phyloP scores from a whole-genome alignment of 805 yeast genomes.

The Pichia scutulata region DNA sequence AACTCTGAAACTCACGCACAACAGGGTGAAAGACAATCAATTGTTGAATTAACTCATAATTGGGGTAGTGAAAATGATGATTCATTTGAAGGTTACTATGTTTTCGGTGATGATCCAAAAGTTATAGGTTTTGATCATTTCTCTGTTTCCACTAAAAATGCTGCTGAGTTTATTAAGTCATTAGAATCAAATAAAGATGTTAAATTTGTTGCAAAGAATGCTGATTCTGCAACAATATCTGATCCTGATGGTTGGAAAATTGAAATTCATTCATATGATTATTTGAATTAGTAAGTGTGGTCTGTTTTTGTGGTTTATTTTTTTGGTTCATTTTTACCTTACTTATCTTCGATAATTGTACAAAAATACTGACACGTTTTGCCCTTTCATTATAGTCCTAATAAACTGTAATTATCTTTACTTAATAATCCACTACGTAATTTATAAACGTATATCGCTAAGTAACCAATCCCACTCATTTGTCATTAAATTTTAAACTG shows the following conservation, averaged over 20 bases:
- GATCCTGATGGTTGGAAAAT: constrained; percentile 92
- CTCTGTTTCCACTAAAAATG: constrained; percentile 61
- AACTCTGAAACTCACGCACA: constrained; percentile 28
- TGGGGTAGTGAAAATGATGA: constrained; percentile 88
- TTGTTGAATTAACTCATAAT: constrained; percentile 88
- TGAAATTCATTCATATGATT: constrained; percentile 43
- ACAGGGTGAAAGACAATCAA: constrained; percentile 49
- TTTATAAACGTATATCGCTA: background rate
- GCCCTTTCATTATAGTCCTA: background rate
- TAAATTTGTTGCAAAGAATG: constrained; percentile 51
- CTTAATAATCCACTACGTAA: background rate
- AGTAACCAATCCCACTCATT: too few species aligned
- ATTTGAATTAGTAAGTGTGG: constrained; percentile 17
- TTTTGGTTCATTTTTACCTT: background rate
- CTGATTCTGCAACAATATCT: constrained; percentile 59
- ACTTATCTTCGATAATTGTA: background rate
- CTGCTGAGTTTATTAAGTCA: constrained; percentile 47
- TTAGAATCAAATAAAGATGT: constrained; percentile 34
- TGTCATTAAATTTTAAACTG: constrained; percentile 53
- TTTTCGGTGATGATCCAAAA: constrained; percentile 52
- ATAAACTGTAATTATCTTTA: background rate
- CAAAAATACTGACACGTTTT: background rate
- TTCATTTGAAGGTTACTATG: constrained; percentile 66
- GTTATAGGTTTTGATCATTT: constrained; percentile 85
- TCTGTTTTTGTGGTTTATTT: too few species aligned